Conservation (phyloP, 768 basidiomycete genomes). For the Kwoniella sp. region DNA sequence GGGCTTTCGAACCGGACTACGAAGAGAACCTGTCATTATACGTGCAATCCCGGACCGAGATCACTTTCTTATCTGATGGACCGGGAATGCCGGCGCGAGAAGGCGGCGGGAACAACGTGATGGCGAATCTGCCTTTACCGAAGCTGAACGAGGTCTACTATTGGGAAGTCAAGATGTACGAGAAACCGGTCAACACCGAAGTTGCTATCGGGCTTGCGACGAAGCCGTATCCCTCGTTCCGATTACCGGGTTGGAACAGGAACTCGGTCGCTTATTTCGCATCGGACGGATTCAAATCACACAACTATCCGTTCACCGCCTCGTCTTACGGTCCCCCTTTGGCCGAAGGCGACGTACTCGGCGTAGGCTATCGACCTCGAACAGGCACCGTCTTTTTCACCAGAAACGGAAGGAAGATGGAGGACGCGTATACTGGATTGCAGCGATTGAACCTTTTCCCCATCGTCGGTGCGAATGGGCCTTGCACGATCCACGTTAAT, state of each 20-base stretch:
- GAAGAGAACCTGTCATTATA: slow-evolving; percentile 89
- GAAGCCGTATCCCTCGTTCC: slow-evolving; percentile 94
- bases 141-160: slow-evolving; percentile 99
- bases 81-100: slow-evolving; percentile 71
- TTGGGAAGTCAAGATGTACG: slow-evolving; percentile 99
- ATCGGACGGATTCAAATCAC: slow-evolving; percentile 86
- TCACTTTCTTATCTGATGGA: slow-evolving; percentile 77
- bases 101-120: slow-evolving; percentile 87
- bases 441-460: slow-evolving; percentile 93
- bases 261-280: slow-evolving; percentile 94
- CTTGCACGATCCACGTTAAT: slow-evolving; percentile 95
- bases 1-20: slow-evolving; percentile 99
- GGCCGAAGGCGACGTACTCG: slow-evolving; percentile 93
- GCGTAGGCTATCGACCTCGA: slow-evolving; percentile 92
- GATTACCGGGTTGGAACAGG: slow-evolving; percentile 80
- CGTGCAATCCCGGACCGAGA: slow-evolving; percentile 93
- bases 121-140: slow-evolving; percentile 93
- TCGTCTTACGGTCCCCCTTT: slow-evolving; percentile 78
- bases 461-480: slow-evolving; percentile 92
- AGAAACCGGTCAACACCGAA: slow-evolving; percentile 81
- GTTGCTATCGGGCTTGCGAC: slow-evolving; percentile 94
- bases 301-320: slow-evolving; percentile 93
- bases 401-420: slow-evolving; percentile 93
- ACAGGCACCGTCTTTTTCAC: slow-evolving; percentile 99
- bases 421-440: slow-evolving; percentile 91